phyloP scores from a whole-genome alignment of 495 filamentous ascomycete species.

The Usnea hakonensis region DNA sequence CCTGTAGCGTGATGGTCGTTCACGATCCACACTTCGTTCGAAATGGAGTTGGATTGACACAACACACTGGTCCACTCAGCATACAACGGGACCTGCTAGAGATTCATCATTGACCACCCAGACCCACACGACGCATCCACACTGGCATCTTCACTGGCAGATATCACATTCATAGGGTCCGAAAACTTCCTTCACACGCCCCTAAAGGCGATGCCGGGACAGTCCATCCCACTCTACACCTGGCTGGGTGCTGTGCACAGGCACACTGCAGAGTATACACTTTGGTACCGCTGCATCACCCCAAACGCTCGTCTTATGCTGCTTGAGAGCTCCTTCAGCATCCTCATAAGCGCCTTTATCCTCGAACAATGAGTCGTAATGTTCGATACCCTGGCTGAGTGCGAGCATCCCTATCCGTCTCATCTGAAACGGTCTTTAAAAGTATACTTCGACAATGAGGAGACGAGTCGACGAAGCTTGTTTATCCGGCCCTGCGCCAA shows the following conservation, averaged over 20 bases:
- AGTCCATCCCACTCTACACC: slow-evolving; percentile 28
- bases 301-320: not conserved
- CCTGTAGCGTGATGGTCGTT: not conserved
- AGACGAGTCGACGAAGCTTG: not conserved
- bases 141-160: not conserved
- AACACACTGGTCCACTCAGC: not conserved
- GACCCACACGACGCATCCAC: not conserved
- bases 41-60: not conserved
- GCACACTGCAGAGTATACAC: slow-evolving; percentile 30
- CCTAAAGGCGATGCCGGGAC: not conserved
- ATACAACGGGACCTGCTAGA: too few relatives aligned
- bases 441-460: not conserved
- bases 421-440: not conserved
- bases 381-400: not conserved
- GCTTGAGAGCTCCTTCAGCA: not conserved
- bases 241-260: slow-evolving; percentile 28
- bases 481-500: not conserved
- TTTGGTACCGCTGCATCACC: slow-evolving; percentile 6
- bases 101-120: not conserved
- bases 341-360: not conserved
- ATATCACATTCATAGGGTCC: not conserved
- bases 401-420: not conserved
- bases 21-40: too few relatives aligned
- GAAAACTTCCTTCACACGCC: not conserved
- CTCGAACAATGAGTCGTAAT: not conserved